Evolutionary conservation across 352 stramenopile species (phyloP), one percentile per base, ranked within the genome.

Genomic region (Phytopythium boreale): DNA sequence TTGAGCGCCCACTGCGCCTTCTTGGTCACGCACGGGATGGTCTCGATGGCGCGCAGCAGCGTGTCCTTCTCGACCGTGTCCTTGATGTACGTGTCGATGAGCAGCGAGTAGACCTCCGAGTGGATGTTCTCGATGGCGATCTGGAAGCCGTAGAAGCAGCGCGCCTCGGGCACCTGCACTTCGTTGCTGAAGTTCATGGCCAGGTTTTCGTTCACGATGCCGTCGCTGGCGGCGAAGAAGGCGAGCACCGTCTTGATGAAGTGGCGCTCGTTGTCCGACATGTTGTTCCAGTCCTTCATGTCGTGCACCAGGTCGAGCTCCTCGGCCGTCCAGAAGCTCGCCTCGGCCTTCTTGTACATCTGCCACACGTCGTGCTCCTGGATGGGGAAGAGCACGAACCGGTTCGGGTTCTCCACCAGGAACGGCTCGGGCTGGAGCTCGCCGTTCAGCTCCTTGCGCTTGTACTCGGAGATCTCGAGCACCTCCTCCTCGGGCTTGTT

Each of bases 71-170:
- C 95, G 11, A 68, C 52, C 4, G 63, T 22, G 68, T 99, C 96
- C 76, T 98, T 98, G 72, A 99, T 98, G 74, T 99, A 99, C 27
- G 97, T 99, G 77, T 99, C 97, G 75, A 99, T 99, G n/a, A 99
- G 83, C 24, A 99, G 87, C 66, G 90, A 98, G 80, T 99, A 99
- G 19, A 99, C 97, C 78, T 99, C 98, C 55, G 88, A 98, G 85
- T 99, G 98, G 76, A 99, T 99, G 81, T 99, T 99, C 76, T 99
- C 98, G 52, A 99, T 99, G 29, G 97, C 97, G 75, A 99, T 99
- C 86, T 99, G 98, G 76, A 99, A 99, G 49, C 97, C 97, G 74
- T 99, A 99, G 75, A 99, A 99, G 81, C 96, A 99, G 14, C 97
- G 89, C 53, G 97, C 98, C 77, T 99, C 98, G 0, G 96, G 84